A percentile compares a stretch with the other conserved stretches of the same genome.
Evolutionary conservation across 75 land plant species (phyloP).

Genomic region (Ceratopteris richardii): DNA sequence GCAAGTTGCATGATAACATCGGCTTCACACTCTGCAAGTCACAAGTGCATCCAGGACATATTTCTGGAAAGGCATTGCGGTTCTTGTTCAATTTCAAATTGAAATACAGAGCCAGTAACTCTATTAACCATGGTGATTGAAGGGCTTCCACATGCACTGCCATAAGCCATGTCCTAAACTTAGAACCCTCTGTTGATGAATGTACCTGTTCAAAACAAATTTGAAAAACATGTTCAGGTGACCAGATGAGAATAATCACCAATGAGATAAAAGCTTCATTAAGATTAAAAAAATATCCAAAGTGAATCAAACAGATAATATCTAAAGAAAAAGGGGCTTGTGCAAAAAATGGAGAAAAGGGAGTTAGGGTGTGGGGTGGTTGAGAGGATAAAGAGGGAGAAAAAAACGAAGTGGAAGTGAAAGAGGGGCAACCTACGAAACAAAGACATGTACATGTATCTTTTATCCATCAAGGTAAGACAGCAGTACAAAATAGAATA

Average conservation of each 20-base stretch:
- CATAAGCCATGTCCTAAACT: conserved; percentile 47
- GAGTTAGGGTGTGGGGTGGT: too few relatives aligned
- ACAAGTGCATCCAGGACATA: conserved; percentile 37
- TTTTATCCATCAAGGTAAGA: too few relatives aligned
- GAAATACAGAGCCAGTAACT: conserved; percentile 61
- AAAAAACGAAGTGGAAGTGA: too few relatives aligned
- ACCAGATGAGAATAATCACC: neutral
- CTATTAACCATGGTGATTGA: conserved; percentile 80
- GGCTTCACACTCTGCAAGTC: conserved; percentile 33
- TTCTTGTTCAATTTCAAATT: conserved; percentile 32
- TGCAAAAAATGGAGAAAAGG: too few relatives aligned
- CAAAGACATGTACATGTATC: too few relatives aligned
- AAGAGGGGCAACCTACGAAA: too few relatives aligned
- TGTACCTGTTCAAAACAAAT: conserved; percentile 60
- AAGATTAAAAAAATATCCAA: neutral
- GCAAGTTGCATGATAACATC: conserved; percentile 39
- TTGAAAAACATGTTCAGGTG: neutral
- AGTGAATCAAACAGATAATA: too few relatives aligned
- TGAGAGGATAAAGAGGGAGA: too few relatives aligned
- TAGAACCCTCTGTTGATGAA: conserved; percentile 52
- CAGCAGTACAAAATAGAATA: too few relatives aligned
- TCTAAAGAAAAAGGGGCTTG: too few relatives aligned
- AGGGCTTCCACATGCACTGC: conserved; percentile 60
- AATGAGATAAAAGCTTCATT: neutral
- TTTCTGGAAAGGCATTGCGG: conserved; percentile 9